phyloP scores from a whole-genome alignment of 441 rosid species.

The Arabidopsis lyrata region DNA sequence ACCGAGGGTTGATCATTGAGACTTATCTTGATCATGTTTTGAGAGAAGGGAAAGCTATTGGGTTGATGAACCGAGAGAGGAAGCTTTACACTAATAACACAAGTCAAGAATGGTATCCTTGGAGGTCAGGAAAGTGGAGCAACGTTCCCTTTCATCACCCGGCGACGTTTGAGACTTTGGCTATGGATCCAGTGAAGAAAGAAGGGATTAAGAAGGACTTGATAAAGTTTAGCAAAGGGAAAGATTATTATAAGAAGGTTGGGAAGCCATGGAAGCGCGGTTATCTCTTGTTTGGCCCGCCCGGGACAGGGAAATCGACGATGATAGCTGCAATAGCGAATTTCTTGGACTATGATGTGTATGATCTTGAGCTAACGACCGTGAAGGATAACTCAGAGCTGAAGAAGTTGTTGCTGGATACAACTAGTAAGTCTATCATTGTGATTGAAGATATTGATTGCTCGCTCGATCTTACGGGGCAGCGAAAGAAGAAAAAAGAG shows the following conservation, averaged over 20 bases:
- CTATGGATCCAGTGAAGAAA: conserved; percentile 69
- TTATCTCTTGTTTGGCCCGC: conserved; percentile 73
- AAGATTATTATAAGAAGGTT: conserved; percentile 70
- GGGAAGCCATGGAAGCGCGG: conserved; percentile 87
- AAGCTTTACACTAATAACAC: conserved; percentile 54
- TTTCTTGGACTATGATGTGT: conserved; percentile 74
- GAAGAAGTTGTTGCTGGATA: conserved; percentile 70
- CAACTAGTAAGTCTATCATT: conserved; percentile 67
- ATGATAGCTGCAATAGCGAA: conserved; percentile 88
- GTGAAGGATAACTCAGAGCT: conserved; percentile 77
- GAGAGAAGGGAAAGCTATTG: conserved; percentile 45
- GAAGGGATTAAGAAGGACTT: conserved; percentile 69
- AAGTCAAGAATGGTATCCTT: conserved; percentile 33
- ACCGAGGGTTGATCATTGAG: conserved; percentile 53
- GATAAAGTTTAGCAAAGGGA: conserved; percentile 61
- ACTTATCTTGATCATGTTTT: conserved; percentile 55
- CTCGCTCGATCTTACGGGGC: conserved; percentile 35
- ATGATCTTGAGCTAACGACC: conserved; percentile 76
- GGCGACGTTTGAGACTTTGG: conserved; percentile 62
- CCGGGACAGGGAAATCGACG: conserved; percentile 84
- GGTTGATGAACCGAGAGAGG: conserved; percentile 49
- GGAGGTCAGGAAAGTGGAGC: conserved; percentile 77
- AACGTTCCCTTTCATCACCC: conserved; percentile 80
- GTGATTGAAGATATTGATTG: conserved; percentile 60
- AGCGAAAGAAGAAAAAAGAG: conserved; percentile 34